Evolutionary conservation across 805 yeast species (phyloP).

Genomic region (Starmerella etchellsii): DNA sequence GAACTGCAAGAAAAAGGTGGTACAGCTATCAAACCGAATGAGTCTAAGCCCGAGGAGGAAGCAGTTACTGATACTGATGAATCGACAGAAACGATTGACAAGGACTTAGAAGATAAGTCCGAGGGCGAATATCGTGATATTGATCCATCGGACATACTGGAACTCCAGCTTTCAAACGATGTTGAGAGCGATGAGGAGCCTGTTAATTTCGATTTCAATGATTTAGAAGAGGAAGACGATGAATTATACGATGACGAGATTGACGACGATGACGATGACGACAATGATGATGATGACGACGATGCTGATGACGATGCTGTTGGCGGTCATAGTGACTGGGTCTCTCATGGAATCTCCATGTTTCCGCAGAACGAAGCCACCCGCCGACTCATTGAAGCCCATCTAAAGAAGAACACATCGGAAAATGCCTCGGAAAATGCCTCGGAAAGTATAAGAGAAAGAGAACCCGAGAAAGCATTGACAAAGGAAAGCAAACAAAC

Average conservation of each 20-base stretch:
- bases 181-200: constrained; percentile 31
- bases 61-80: background rate
- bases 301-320: constrained; percentile 15
- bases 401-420: background rate
- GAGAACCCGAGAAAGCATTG: too few relatives aligned
- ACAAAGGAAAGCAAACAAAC: too few relatives aligned
- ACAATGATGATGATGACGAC: constrained; percentile 7
- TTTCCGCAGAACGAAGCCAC: constrained; percentile 24
- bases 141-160: constrained; percentile 22
- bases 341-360: constrained; percentile 28
- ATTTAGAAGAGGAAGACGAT: constrained; percentile 42
- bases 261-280: constrained; percentile 30
- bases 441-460: too few relatives aligned
- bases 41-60: too few relatives aligned
- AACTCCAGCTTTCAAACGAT: constrained; percentile 21
- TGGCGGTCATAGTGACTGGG: constrained; percentile 31
- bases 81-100: background rate
- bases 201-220: constrained; percentile 37
- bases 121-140: constrained; percentile 14
- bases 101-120: constrained; percentile 6
- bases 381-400: constrained; percentile 10
- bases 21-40: too few relatives aligned
- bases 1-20: background rate
- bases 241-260: constrained; percentile 19
- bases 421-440: too few relatives aligned